Conservation (phyloP, 495 filamentous ascomycete species). For the Bathelium albidoporum region DNA sequence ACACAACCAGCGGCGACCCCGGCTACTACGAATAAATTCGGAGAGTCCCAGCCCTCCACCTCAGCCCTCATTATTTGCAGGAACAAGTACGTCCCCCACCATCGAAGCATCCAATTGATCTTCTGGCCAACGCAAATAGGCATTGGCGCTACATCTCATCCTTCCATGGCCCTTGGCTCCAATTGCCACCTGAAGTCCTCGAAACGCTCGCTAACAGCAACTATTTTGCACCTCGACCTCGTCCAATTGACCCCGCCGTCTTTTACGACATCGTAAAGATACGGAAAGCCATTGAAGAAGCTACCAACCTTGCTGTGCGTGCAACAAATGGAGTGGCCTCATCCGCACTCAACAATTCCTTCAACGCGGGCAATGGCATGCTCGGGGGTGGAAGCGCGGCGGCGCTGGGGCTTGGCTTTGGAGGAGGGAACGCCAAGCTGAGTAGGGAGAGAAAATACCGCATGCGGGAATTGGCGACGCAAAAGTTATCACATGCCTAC, state of each 20-base stretch:
- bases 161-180: constrained; percentile 79
- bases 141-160: constrained; percentile 78
- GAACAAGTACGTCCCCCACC: constrained; percentile 48
- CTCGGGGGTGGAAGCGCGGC: constrained; percentile 36
- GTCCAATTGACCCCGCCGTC: constrained; percentile 66
- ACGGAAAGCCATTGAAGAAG: constrained; percentile 63
- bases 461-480: constrained; percentile 66
- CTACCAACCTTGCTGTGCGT: constrained; percentile 63
- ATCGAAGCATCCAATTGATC: background rate
- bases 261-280: constrained; percentile 79
- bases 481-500: constrained; percentile 65
- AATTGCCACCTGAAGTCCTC: constrained; percentile 70
- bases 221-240: constrained; percentile 62
- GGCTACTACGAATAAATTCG: constrained; percentile 19
- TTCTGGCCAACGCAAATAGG: constrained; percentile 31
- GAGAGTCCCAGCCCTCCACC: constrained; percentile 32
- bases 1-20: constrained; percentile 4
- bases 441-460: constrained; percentile 62
- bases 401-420: constrained; percentile 51
- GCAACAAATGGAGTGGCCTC: constrained; percentile 61
- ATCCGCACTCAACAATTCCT: constrained; percentile 38
- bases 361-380: constrained; percentile 46
- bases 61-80: constrained; percentile 58
- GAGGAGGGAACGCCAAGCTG: constrained; percentile 51
- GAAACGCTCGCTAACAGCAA: constrained; percentile 68